Percentiles rank a stretch among this genome's conserved stretches.
Evolutionary conservation across 1,284 basidiomycete species (phyloP).

Genomic region (Sporisorium scitamineum): DNA sequence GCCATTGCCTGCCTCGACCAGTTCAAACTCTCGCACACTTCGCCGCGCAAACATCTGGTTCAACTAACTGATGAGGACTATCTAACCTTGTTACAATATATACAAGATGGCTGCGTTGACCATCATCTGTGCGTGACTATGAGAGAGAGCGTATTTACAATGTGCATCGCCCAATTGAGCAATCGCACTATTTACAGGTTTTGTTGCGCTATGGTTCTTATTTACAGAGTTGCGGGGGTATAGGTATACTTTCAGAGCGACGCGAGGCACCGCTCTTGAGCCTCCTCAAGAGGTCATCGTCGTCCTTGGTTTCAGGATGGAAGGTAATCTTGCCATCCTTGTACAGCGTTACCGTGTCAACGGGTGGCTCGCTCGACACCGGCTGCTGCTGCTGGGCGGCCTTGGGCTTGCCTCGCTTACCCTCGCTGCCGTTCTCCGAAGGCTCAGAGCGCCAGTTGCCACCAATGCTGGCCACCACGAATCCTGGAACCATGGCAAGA

Average conservation of each 20-base stretch:
- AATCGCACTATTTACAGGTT: slow-evolving; percentile 1
- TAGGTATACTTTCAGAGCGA: slow-evolving; percentile 1
- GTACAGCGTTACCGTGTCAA: slow-evolving; percentile 50
- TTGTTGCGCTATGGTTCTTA: not conserved
- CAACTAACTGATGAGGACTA: too few species aligned
- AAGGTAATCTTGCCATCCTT: slow-evolving; percentile 80
- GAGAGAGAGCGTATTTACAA: not conserved
- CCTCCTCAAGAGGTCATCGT: slow-evolving; percentile 50
- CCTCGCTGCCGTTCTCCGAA: slow-evolving; percentile 5
- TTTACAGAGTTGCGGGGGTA: slow-evolving; percentile 22
- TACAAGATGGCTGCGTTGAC: not conserved
- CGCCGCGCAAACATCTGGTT: not conserved
- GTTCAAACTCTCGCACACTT: too few species aligned
- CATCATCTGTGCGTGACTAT: not conserved
- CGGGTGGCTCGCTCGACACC: slow-evolving; percentile 22
- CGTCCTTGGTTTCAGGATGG: slow-evolving; percentile 81
- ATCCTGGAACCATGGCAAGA: slow-evolving; percentile 72
- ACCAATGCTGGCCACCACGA: slow-evolving; percentile 62
- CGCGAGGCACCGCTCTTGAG: slow-evolving; percentile 21
- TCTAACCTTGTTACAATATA: not conserved
- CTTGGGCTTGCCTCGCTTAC: slow-evolving; percentile 7
- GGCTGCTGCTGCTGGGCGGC: slow-evolving; percentile 5
- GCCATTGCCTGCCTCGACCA: too few species aligned
- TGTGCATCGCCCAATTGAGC: not conserved
- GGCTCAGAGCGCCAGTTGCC: slow-evolving; percentile 73